These are phyloP conservation scores for Mycena citricolor DNA, from an alignment of 1,284 basidiomycete genomes.

Conservation along the genomic window DNA sequence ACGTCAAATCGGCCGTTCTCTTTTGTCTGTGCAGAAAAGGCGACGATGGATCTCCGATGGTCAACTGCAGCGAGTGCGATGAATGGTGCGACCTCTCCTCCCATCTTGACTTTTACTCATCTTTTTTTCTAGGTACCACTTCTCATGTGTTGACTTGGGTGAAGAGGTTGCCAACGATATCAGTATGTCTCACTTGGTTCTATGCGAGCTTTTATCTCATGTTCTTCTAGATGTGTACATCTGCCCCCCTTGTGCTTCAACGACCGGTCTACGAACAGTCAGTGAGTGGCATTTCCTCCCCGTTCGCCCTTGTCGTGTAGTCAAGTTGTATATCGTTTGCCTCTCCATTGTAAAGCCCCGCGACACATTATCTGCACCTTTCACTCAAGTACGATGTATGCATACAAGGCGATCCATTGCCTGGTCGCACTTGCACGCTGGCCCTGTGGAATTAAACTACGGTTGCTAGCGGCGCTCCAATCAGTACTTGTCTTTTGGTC, in stretches of 20 bases:
- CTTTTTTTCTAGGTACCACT: slow-evolving; percentile 67
- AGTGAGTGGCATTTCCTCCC: slow-evolving; percentile 86
- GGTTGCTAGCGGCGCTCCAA: too few relatives aligned
- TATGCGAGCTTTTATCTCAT: slow-evolving; percentile 11
- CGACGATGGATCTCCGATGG: slow-evolving; percentile 82
- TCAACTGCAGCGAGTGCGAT: slow-evolving; percentile 67
- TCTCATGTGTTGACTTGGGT: slow-evolving; percentile 60
- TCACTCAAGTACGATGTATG: too few relatives aligned
- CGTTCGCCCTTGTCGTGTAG: slow-evolving; percentile 35
- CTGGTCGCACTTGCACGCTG: too few relatives aligned
- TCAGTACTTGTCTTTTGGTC: too few relatives aligned
- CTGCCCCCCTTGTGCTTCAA: slow-evolving; percentile 64
- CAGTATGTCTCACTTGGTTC: slow-evolving; percentile 47
- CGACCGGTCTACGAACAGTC: slow-evolving; percentile 65
- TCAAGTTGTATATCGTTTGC: slow-evolving; percentile 21
- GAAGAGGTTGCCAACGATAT: slow-evolving; percentile 71
- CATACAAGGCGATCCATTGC: too few relatives aligned
- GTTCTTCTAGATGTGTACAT: slow-evolving; percentile 59
- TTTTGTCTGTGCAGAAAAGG: slow-evolving; percentile 61
- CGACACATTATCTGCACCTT: too few relatives aligned
- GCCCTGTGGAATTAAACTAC: too few relatives aligned
- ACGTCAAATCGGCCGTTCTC: slow-evolving; percentile 26
- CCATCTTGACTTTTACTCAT: not conserved
- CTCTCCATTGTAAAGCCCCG: too few relatives aligned
- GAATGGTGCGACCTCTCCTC: slow-evolving; percentile 64